phyloP scores from a whole-genome alignment of 2,329 filamentous ascomycete species.

The Fusarium hainanense region DNA sequence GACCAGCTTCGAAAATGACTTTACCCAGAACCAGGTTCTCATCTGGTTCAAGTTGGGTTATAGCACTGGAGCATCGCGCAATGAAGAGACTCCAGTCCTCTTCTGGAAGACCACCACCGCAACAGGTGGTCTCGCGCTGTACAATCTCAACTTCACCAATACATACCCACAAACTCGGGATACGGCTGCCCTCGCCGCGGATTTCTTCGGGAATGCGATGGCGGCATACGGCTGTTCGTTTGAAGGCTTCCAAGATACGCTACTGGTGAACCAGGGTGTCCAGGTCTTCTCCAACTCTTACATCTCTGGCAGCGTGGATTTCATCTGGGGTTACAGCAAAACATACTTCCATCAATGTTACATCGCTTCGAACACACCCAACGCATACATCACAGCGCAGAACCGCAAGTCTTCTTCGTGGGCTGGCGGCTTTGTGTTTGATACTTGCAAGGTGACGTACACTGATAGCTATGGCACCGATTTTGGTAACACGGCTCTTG shows the following conservation, averaged over 20 bases:
- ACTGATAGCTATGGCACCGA: constrained; percentile 43
- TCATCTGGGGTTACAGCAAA: constrained; percentile 49
- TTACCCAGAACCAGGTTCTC: constrained; percentile 36
- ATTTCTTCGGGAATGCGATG: constrained; percentile 49
- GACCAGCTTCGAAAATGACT: constrained; percentile 38
- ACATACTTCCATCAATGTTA: constrained; percentile 53
- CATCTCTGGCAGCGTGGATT: constrained; percentile 46
- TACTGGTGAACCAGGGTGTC: constrained; percentile 59
- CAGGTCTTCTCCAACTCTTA: constrained; percentile 58
- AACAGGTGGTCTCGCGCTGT: constrained; percentile 63
- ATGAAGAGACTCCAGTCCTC: constrained; percentile 58
- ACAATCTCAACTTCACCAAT: constrained; percentile 69
- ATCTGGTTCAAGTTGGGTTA: constrained; percentile 38
- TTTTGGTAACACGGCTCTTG: constrained; percentile 56
- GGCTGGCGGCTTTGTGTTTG: constrained; percentile 50
- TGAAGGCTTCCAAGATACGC: constrained; percentile 61
- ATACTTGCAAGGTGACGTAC: constrained; percentile 47
- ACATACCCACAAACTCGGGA: constrained; percentile 57
- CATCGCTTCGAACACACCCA: constrained; percentile 51
- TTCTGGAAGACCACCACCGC: constrained; percentile 58
- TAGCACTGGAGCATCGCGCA: constrained; percentile 52
- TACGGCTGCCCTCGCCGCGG: constrained; percentile 54
- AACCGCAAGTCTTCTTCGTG: constrained; percentile 46
- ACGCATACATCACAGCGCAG: constrained; percentile 49
- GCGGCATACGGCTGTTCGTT: constrained; percentile 56